Percentiles rank a stretch among this genome's conserved stretches.
phyloP scores from a whole-genome alignment of 208 protist species.

The Herpetomonas samuelpessoai region DNA sequence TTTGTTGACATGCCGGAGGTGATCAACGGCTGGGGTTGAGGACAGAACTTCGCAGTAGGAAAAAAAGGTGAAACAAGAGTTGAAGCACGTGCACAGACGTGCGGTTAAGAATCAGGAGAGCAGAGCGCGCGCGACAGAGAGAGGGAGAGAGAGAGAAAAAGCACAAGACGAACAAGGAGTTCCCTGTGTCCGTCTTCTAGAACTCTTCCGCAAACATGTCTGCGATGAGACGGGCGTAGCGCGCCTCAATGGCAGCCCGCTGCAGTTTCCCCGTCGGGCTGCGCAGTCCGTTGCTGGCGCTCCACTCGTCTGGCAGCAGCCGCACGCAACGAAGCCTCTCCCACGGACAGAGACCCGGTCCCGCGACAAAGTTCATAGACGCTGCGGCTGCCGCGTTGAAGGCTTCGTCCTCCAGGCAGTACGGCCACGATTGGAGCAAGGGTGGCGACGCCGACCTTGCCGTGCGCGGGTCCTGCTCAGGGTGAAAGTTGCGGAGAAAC shows the following conservation, averaged over 20 bases:
- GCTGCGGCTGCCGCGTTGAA: neutral
- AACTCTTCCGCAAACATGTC: neutral
- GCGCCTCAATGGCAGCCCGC: neutral
- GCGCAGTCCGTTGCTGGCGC: neutral
- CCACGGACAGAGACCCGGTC: neutral
- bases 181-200: too few species aligned
- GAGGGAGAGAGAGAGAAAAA: neutral
- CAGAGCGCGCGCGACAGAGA: neutral
- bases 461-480: constrained; percentile 4
- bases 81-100: too few species aligned
- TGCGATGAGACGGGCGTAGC: neutral
- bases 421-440: constrained; percentile 3
- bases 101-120: too few species aligned
- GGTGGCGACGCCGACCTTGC: constrained; percentile 6
- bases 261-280: neutral
- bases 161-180: too few species aligned
- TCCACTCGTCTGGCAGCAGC: neutral
- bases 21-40: too few species aligned
- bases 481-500: neutral
- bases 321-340: neutral
- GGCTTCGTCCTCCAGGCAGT: neutral
- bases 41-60: too few species aligned
- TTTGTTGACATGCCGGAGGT: too few species aligned
- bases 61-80: too few species aligned
- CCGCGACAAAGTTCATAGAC: neutral